Percentiles rank a stretch among this genome's conserved stretches.
These are phyloP conservation scores for Knufia petricola DNA, from an alignment of 2,329 filamentous ascomycete species.

Conservation along the genomic window DNA sequence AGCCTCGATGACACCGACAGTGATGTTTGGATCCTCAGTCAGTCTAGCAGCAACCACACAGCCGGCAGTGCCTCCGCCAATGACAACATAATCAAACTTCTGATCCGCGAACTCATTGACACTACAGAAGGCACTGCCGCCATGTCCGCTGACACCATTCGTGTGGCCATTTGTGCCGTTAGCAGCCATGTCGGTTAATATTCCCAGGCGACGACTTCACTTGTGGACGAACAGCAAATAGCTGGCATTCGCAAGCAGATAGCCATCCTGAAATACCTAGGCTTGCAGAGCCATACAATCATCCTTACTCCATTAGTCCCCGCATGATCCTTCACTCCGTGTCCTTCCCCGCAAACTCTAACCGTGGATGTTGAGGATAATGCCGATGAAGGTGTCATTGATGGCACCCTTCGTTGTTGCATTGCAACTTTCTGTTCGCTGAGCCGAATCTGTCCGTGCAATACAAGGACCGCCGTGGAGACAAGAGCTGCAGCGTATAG, in stretches of 20 bases:
- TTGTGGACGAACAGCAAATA: too few relatives aligned
- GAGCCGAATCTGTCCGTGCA: background rate
- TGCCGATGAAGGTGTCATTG: background rate
- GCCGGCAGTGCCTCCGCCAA: slow-evolving; percentile 28
- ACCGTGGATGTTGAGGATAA: background rate
- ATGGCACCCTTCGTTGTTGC: background rate
- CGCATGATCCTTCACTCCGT: background rate
- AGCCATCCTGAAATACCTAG: too few relatives aligned
- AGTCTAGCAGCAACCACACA: slow-evolving; percentile 27
- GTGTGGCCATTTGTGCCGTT: slow-evolving; percentile 4
- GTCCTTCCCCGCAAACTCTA: background rate
- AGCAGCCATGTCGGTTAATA: slow-evolving; percentile 4
- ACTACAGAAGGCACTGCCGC: slow-evolving; percentile 11
- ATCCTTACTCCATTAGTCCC: background rate
- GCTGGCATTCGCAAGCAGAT: too few relatives aligned
- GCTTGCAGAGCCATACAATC: background rate
- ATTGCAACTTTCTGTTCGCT: background rate
- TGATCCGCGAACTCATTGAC: slow-evolving; percentile 16
- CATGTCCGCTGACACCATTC: slow-evolving; percentile 10
- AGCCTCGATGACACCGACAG: slow-evolving; percentile 39
- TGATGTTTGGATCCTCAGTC: slow-evolving; percentile 26
- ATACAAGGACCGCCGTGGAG: background rate
- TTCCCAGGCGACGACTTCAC: background rate
- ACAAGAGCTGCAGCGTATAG: background rate
- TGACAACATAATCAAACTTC: slow-evolving; percentile 26